Base-by-base conservation (phyloP, 2,329 filamentous ascomycete species). In the Venturia effusa region DNA sequence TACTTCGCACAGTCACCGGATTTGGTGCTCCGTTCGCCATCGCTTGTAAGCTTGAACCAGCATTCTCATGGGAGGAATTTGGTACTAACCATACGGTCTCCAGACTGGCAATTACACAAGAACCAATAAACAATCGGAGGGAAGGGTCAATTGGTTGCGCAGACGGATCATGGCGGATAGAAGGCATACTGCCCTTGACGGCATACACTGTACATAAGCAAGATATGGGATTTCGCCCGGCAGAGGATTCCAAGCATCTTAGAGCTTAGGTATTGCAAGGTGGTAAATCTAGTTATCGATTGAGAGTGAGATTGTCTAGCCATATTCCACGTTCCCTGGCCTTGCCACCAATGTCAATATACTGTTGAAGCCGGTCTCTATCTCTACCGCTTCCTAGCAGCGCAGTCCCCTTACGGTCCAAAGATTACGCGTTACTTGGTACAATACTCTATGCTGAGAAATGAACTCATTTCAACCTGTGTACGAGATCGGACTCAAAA, bases 21-120 rank as follows among this genome's bases (percentile, higher is more conserved):
- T 87, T 87, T 76, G 74, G 75, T 67, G 70, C 80, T 67, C 84
- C 84, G 63, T 86, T 87, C 76, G 81, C 75, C 74, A 81, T 87
- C 77, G 84, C 84, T 72, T 82, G 85, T 87, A 81, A 79, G 83
- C 69, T 61, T n/a, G 22, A 45, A 22, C 37, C 13, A 11, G 1
- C 19, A 34, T 8, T 13, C 32, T 43, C 5, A 7, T 22, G 2
- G 13, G 7, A 13, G 10, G 19, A 15, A 3, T n/a, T n/a, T 19
- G 11, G 34, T 64, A 63, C 63, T 64, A 48, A 64, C 30, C 8
- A 39, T 32, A 17, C 27, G 27, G 51, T 4, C n/a, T 60, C 71
- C 73, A 87, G 85, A 85, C 73, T 88, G 84, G 84, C 85, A 88
- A 78, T 84, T 81, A 67, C 81, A 84, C 76, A 88, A 88, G 81